Evolutionary conservation across 768 basidiomycete genomes (phyloP).

Genomic region (Amanita brunnescens): DNA sequence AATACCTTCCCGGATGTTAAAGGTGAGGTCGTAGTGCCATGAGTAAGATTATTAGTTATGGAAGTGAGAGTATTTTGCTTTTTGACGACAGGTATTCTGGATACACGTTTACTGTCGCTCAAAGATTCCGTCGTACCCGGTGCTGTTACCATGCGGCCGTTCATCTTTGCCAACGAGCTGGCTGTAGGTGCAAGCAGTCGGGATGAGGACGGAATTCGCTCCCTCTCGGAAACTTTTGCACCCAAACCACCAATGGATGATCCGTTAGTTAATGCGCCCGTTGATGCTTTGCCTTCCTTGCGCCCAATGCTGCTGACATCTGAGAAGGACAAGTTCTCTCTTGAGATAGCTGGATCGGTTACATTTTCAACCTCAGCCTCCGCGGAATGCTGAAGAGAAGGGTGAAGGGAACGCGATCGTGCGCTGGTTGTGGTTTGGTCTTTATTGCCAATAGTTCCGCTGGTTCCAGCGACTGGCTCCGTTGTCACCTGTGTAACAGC

Average conservation of each 20-base stretch:
- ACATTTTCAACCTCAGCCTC: not conserved
- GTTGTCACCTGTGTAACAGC: not conserved
- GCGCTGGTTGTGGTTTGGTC: constrained; percentile 6
- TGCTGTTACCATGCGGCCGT: constrained; percentile 11
- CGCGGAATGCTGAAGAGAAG: constrained; percentile 10
- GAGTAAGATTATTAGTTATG: constrained; percentile 29
- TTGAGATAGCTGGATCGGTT: not conserved
- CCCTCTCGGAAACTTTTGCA: constrained; percentile 13
- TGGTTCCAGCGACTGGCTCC: not conserved
- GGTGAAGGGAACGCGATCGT: constrained; percentile 21
- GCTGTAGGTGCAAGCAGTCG: constrained; percentile 68
- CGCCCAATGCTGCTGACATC: not conserved
- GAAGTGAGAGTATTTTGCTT: constrained; percentile 17
- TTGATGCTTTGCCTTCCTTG: not conserved
- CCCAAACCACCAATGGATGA: constrained; percentile 27
- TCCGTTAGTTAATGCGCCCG: constrained; percentile 10
- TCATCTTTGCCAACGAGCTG: constrained; percentile 61
- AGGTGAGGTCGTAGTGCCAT: not conserved
- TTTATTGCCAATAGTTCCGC: not conserved
- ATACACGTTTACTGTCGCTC: constrained; percentile 7
- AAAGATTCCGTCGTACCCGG: constrained; percentile 6
- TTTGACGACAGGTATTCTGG: constrained; percentile 7
- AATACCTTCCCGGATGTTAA: not conserved
- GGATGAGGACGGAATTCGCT: constrained; percentile 22
- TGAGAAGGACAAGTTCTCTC: not conserved